Base-by-base conservation (phyloP, 1,284 basidiomycete species). In the Irpex sp. region DNA sequence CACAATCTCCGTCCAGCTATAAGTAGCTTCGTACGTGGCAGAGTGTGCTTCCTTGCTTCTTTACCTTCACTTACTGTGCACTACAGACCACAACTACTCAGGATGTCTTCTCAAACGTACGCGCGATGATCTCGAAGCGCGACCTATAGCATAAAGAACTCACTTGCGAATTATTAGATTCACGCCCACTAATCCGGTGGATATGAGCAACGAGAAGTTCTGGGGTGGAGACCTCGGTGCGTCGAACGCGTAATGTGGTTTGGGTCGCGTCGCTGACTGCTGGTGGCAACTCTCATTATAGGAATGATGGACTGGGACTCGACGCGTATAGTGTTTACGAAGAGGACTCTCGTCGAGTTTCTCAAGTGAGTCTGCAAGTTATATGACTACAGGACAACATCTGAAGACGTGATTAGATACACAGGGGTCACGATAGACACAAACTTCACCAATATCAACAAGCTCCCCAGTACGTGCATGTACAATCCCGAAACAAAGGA, bases 301-400 rank as follows among this genome's bases (percentile, higher is more conserved):
- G 89, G 89, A 61, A 83, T 89, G 85, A 77, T 91, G 65, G 89
- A 91, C 73, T 91, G 89, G 89, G 89, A 91, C 68, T 71, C 72
- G 6, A 89, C 87, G 49, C 83, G 75, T 61, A 88, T 91, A 62
- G 83, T 91, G 37, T 90, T 91, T 71, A 90, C 88, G 3, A 91
- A 91, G 71, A 83, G 89, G 35, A 77, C 83, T 51, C 76, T 91
- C 65, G 79, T 90, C 60, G 89, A 91, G 70, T 91, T 91, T 70
- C 76, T 90, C 63, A 90, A 87, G 88, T 50, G 26, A 26, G 17
- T 50, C 15, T 3, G 1, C 89, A 26, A 26, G 21, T 3, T 26
- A 26, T 26, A 1, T 26, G 1, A 26, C 21, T 26, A 26, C 21
- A 26, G 21, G 1, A 3, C 21, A 26, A 26, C 4, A 26, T 26